These are phyloP conservation scores for Beauveria bassiana DNA, from an alignment of 2,329 filamentous ascomycete genomes.

Conservation along the genomic window DNA sequence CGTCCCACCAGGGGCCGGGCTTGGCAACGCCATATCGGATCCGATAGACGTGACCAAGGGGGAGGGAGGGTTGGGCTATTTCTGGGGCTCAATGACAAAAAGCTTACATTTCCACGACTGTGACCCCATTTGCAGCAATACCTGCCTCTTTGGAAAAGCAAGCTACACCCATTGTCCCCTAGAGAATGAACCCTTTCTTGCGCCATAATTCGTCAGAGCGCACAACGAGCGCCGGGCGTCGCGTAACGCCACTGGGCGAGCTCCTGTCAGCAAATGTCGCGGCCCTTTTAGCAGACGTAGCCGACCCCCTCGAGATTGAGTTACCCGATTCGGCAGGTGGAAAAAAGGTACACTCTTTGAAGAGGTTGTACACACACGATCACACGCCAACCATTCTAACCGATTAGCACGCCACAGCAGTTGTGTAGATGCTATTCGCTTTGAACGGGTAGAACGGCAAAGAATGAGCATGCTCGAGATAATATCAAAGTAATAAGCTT, in stretches of 20 bases:
- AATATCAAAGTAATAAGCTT: background rate
- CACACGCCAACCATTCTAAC: background rate
- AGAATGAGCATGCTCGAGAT: background rate
- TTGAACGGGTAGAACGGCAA: slow-evolving; percentile 4
- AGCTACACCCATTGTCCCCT: background rate
- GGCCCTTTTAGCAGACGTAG: background rate
- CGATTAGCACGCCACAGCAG: slow-evolving; percentile 2
- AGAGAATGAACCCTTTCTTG: background rate
- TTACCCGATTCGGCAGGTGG: slow-evolving; percentile 4
- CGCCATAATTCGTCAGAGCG: background rate
- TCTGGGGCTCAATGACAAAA: background rate
- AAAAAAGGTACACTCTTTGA: background rate
- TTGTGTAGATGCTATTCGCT: background rate
- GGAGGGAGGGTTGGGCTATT: background rate
- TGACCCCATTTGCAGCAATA: background rate
- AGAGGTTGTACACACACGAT: background rate
- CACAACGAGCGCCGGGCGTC: background rate
- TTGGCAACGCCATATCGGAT: slow-evolving; percentile 1
- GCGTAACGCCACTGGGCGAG: background rate
- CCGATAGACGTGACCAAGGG: background rate
- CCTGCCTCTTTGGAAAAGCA: slow-evolving; percentile 2
- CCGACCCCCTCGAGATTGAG: background rate
- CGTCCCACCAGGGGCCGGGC: background rate
- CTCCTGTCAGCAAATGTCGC: background rate
- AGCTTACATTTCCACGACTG: background rate